Conservation (phyloP, 495 filamentous ascomycete species). For the Ascobolus immersus region DNA sequence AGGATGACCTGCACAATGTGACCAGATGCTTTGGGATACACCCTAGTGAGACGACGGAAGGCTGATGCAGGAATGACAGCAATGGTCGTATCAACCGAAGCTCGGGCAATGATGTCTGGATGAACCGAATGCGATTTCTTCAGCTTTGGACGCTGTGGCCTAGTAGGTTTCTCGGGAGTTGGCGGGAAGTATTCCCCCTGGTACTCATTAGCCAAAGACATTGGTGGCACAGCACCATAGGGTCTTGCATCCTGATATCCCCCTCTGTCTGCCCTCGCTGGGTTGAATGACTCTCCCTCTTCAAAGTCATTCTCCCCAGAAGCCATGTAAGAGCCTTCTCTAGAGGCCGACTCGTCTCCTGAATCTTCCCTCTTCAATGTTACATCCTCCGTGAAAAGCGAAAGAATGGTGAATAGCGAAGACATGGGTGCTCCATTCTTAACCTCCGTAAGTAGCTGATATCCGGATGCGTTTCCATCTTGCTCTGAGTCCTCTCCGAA, state of each 20-base stretch:
- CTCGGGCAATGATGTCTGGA: conserved; percentile 85
- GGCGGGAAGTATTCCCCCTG: no score
- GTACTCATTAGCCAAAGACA: conserved; percentile 47
- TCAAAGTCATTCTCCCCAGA: no score
- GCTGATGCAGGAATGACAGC: conserved; percentile 93
- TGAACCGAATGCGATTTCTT: conserved; percentile 53
- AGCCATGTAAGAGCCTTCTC: conserved; percentile 6
- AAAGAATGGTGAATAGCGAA: conserved; percentile 87
- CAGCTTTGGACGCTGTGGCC: conserved; percentile 20
- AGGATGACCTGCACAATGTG: conserved; percentile 96
- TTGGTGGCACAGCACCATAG: conserved; percentile 31
- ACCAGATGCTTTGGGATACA: conserved; percentile 86
- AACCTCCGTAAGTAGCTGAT: conserved; percentile 86
- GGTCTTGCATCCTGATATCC: no score
- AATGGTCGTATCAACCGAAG: conserved; percentile 93
- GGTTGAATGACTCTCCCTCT: neutral
- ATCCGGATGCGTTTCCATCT: conserved; percentile 37
- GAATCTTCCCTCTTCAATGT: conserved; percentile 34
- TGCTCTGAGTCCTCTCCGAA: conserved; percentile 39
- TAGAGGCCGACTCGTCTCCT: conserved; percentile 9
- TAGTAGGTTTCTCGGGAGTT: conserved; percentile 12
- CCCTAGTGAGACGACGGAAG: conserved; percentile 73
- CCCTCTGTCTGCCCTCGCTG: neutral
- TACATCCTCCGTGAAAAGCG: conserved; percentile 85
- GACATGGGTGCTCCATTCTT: conserved; percentile 98